Percentiles rank a stretch among this genome's conserved stretches.
Evolutionary conservation across 306 rosid genomes (phyloP).

Genomic region (Cicer arietinum): DNA sequence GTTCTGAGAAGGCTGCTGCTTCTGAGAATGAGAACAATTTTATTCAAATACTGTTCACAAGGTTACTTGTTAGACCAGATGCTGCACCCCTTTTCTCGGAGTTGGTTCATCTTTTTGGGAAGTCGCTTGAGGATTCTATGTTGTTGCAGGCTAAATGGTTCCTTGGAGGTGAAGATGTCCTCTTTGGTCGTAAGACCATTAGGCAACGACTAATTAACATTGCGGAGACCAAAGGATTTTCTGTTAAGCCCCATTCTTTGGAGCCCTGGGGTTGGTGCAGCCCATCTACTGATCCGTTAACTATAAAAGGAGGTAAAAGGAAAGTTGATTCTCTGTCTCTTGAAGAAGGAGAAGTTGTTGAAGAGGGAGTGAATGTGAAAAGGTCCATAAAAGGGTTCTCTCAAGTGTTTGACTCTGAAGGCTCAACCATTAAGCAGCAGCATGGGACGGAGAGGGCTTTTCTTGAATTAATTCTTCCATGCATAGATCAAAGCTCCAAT

Average conservation of each 20-base stretch:
- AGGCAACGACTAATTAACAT: constrained; percentile 72
- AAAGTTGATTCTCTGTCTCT: constrained; percentile 65
- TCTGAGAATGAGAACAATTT: constrained; percentile 92
- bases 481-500: constrained; percentile 91
- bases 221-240: constrained; percentile 69
- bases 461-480: constrained; percentile 79
- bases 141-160: constrained; percentile 93
- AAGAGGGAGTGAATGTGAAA: constrained; percentile 65
- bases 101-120: constrained; percentile 88
- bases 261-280: constrained; percentile 90
- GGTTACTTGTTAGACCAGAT: constrained; percentile 95
- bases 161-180: constrained; percentile 82
- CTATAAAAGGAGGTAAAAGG: constrained; percentile 60
- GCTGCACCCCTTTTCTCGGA: constrained; percentile 92
- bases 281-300: constrained; percentile 54
- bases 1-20: constrained; percentile 75
- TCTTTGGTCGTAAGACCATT: constrained; percentile 84
- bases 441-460: constrained; percentile 83
- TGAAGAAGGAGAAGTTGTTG: constrained; percentile 94
- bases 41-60: constrained; percentile 78
- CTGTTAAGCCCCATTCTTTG: constrained; percentile 71
- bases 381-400: constrained; percentile 57
- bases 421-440: constrained; percentile 57
- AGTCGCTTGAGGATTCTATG: constrained; percentile 88
- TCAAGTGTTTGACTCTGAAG: constrained; percentile 59